These are phyloP conservation scores for Colletotrichum orchidophilum DNA, from an alignment of 2,329 filamentous ascomycete genomes.

Conservation along the genomic window DNA sequence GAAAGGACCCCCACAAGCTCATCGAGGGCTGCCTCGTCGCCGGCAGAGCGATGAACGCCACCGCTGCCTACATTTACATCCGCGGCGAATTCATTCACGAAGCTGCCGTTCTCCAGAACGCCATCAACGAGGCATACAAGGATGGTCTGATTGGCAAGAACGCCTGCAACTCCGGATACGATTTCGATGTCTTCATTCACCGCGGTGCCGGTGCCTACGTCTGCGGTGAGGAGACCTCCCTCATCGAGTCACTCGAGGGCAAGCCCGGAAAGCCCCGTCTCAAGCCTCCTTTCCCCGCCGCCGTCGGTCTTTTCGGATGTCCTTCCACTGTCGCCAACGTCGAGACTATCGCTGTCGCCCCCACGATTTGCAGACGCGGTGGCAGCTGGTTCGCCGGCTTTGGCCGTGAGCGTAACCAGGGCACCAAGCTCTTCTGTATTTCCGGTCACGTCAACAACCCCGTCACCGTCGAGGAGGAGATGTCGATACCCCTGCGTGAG, in stretches of 20 bases:
- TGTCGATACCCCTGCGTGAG: conserved; percentile 96
- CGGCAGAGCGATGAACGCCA: conserved; percentile 98
- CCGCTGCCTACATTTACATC: conserved; percentile 99
- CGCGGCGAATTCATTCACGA: conserved; percentile 98
- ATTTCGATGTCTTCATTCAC: conserved; percentile 97
- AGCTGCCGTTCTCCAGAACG: conserved; percentile 89
- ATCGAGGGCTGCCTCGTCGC: conserved; percentile 96
- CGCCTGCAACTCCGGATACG: conserved; percentile 94
- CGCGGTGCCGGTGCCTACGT: conserved; percentile 97
- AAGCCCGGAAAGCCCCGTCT: conserved; percentile 98
- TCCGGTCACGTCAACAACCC: conserved; percentile 99
- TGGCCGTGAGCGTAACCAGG: conserved; percentile 94
- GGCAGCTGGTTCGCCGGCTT: conserved; percentile 93
- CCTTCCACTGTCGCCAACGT: conserved; percentile 98
- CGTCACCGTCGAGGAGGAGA: conserved; percentile 97
- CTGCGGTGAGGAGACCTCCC: conserved; percentile 96
- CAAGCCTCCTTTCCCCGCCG: conserved; percentile 98
- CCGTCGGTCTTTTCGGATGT: conserved; percentile 97
- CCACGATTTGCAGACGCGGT: conserved; percentile 94
- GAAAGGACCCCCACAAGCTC: conserved; percentile 99
- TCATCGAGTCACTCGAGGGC: conserved; percentile 98
- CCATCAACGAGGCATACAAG: conserved; percentile 97
- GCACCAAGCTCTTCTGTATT: conserved; percentile 98
- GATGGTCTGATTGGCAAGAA: conserved; percentile 98
- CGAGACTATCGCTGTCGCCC: conserved; percentile 94